Evolutionary conservation across 352 stramenopile species (phyloP), one percentile per base, ranked within the genome.

Genomic region (Phytophthora capsici): DNA sequence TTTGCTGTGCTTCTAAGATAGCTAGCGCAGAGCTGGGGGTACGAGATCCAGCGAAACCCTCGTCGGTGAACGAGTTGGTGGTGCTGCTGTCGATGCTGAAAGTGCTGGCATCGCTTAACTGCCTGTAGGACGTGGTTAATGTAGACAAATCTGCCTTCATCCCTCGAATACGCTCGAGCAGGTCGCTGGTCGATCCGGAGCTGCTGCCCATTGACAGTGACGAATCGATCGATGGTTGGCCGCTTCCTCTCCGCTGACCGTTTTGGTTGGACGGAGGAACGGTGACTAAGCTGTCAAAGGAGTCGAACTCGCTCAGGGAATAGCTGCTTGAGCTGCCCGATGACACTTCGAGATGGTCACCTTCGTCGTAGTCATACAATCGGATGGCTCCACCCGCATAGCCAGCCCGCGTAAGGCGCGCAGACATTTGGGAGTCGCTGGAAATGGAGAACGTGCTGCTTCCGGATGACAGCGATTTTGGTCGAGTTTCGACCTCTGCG

Each of bases 221-320:
- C 2, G 45, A 62, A 48, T 26, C 13, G 34, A 57, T 36, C 23
- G 53, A 3, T 40, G 23, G 20, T 7, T 46, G 45, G 25, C 32
- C n/a, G 16, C 56, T 65, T 19, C 34, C 36, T 57, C 36, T 64
- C 17, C 52, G 23, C 25, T 67, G 43, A 48, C 20, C 57, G 16
- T 19, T 51, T 40, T 84, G 74, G 45, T 79, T 75, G 46, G 40
- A 46, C 38, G 20, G 26, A 36, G 41, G 41, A 46, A 55, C 32
- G 14, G 38, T 30, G 26, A 77, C 53, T 54, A 81, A 43, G 38
- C 71, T 79, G 10, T 86, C 77, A 23, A 83, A 81, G n/a, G 69
- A 71, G 54, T 89, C 81, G n/a, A 80, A 66, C 34, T 88, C 77
- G 48, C 77, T 90, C 52, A 88, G 72, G 20, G 82, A 88, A 52